phyloP scores from a whole-genome alignment of 805 yeast genomes.

The Teunomyces aglyptinius region DNA sequence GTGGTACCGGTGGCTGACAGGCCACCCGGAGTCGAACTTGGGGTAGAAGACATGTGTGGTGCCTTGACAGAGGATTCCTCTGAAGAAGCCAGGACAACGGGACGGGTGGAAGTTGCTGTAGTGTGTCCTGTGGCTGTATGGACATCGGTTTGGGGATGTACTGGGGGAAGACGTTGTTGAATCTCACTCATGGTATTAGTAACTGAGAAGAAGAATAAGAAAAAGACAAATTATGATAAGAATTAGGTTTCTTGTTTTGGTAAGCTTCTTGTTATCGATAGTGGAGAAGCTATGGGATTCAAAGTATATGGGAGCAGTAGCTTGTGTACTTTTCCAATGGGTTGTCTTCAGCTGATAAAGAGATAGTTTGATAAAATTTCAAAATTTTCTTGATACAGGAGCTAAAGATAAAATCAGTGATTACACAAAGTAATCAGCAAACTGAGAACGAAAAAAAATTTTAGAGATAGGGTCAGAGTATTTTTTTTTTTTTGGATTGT shows the following conservation, averaged over 20 bases:
- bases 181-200: slow-evolving; percentile 14
- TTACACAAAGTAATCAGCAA: slow-evolving; percentile 2
- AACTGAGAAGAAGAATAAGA: background rate
- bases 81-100: slow-evolving; percentile 1
- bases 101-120: background rate
- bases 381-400: slow-evolving; percentile 4
- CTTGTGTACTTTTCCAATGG: background rate
- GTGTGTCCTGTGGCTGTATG: background rate
- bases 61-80: background rate
- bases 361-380: slow-evolving; percentile 1
- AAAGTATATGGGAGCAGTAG: background rate
- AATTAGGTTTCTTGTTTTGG: background rate
- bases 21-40: background rate
- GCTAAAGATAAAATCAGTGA: slow-evolving; percentile 3
- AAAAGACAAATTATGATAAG: background rate
- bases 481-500: background rate
- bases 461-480: background rate
- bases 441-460: background rate
- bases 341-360: slow-evolving; percentile 1
- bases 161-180: slow-evolving; percentile 18
- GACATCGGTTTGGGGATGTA: slow-evolving; percentile 7
- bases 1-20: background rate
- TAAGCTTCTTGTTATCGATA: too few species aligned
- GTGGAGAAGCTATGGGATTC: background rate
- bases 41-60: background rate